phyloP scores from a whole-genome alignment of 2,329 filamentous ascomycete genomes.

The Chaetomiaceae sp. region DNA sequence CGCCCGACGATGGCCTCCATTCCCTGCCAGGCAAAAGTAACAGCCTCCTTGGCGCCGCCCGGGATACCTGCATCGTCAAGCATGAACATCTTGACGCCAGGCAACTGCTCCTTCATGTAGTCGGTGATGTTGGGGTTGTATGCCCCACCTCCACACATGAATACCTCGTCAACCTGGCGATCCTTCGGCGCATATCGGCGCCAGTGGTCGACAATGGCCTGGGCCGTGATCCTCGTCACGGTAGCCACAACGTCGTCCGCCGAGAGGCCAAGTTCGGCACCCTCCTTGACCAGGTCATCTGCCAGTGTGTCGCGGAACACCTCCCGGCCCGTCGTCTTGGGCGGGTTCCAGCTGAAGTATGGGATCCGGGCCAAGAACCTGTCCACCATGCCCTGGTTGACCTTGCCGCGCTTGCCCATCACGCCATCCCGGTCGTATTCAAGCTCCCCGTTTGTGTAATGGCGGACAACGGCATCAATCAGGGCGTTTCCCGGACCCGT shows the following conservation, averaged over 20 bases:
- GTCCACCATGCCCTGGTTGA: conserved; percentile 48
- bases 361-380: conserved; percentile 42
- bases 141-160: conserved; percentile 56
- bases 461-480: conserved; percentile 52
- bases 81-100: conserved; percentile 46
- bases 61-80: conserved; percentile 55
- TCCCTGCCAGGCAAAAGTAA: conserved; percentile 56
- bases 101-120: conserved; percentile 47
- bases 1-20: conserved; percentile 55
- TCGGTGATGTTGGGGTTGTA: conserved; percentile 52
- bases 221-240: conserved; percentile 54
- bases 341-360: conserved; percentile 48
- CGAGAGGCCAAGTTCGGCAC: conserved; percentile 38
- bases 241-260: conserved; percentile 53
- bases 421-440: conserved; percentile 49
- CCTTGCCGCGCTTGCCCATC: conserved; percentile 44
- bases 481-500: conserved; percentile 53
- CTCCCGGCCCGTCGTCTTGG: conserved; percentile 56
- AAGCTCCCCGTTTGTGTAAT: conserved; percentile 45
- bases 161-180: conserved; percentile 44
- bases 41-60: conserved; percentile 53
- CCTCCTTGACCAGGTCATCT: conserved; percentile 46
- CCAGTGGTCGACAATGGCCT: conserved; percentile 50
- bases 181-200: conserved; percentile 44
- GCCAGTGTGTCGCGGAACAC: conserved; percentile 55